Evolutionary conservation across 495 filamentous ascomycete genomes (phyloP).

Genomic region (Aspergillus taichungensis): DNA sequence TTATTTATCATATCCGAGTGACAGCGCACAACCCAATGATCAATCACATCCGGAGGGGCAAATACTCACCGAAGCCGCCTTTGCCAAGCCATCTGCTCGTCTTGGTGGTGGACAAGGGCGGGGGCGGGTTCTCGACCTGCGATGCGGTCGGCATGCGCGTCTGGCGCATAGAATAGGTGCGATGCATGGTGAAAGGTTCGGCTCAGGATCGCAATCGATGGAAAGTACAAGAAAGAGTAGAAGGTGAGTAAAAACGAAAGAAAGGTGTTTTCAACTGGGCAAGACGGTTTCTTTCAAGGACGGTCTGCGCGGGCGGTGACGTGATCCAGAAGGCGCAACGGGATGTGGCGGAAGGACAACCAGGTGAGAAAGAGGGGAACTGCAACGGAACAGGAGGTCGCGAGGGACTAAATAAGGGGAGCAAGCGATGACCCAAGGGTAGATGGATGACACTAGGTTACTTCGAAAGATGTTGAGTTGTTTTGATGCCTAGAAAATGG

Average conservation of each 20-base stretch:
- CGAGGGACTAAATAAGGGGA: slow-evolving; percentile 3
- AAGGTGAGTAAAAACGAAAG: slow-evolving; percentile 9
- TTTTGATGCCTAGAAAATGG: neutral
- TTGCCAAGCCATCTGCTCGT: slow-evolving; percentile 78
- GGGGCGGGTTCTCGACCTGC: slow-evolving; percentile 86
- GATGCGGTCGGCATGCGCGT: slow-evolving; percentile 86
- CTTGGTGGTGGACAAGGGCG: slow-evolving; percentile 86
- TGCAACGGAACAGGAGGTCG: slow-evolving; percentile 23
- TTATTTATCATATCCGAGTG: neutral
- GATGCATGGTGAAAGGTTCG: slow-evolving; percentile 60
- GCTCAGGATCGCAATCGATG: neutral
- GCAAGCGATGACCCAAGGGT: neutral
- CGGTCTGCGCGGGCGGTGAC: slow-evolving; percentile 37
- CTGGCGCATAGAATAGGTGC: slow-evolving; percentile 98
- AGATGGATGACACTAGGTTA: slow-evolving; percentile 1
- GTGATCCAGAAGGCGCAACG: slow-evolving; percentile 19
- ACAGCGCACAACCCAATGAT: neutral
- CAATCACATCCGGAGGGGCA: neutral
- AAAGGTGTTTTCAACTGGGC: slow-evolving; percentile 6
- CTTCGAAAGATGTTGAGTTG: neutral
- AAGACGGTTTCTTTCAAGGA: slow-evolving; percentile 11
- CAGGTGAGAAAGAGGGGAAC: slow-evolving; percentile 2
- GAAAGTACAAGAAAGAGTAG: slow-evolving; percentile 5
- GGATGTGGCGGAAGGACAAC: slow-evolving; percentile 26
- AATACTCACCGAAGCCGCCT: slow-evolving; percentile 66